Evolutionary conservation across 192 early-diverging fungal genomes (phyloP).

Genomic region (Backusella liffmaniae): DNA sequence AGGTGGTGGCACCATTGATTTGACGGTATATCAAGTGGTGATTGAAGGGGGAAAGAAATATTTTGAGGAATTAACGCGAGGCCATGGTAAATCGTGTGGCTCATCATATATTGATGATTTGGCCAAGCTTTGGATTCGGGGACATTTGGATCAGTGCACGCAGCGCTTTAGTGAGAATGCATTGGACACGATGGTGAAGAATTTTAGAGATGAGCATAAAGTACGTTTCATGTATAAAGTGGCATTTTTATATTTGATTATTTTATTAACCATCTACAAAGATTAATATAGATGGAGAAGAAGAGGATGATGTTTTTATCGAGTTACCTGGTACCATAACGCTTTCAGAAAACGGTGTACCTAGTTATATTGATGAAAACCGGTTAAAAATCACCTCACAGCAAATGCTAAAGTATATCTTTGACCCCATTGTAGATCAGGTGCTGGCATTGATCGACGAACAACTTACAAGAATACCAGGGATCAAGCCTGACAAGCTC

Average conservation of each 20-base stretch:
- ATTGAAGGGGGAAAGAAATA: constrained; percentile 18
- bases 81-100: constrained; percentile 45
- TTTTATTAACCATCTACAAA: not conserved
- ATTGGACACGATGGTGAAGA: constrained; percentile 30
- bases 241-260: too few relatives aligned
- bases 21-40: constrained; percentile 45
- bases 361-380: not conserved
- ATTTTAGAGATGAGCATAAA: constrained; percentile 35
- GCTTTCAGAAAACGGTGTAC: not conserved
- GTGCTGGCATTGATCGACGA: constrained; percentile 38
- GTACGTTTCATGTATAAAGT: not conserved
- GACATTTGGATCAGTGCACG: constrained; percentile 36
- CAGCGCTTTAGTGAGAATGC: not conserved
- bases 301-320: not conserved
- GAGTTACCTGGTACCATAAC: not conserved
- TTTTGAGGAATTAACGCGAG: constrained; percentile 46
- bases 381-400: not conserved
- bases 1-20: constrained; percentile 52
- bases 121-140: constrained; percentile 32
- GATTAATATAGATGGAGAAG: constrained; percentile 42
- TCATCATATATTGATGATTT: constrained; percentile 42
- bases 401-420: not conserved
- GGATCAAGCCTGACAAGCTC: constrained; percentile 28
- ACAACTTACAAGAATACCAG: constrained; percentile 29
- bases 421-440: constrained; percentile 38